A percentile compares a stretch with the other conserved stretches of the same genome.
These are phyloP conservation scores for Ballota nigra DNA, from an alignment of 257 asterid genomes.

Conservation along the genomic window DNA sequence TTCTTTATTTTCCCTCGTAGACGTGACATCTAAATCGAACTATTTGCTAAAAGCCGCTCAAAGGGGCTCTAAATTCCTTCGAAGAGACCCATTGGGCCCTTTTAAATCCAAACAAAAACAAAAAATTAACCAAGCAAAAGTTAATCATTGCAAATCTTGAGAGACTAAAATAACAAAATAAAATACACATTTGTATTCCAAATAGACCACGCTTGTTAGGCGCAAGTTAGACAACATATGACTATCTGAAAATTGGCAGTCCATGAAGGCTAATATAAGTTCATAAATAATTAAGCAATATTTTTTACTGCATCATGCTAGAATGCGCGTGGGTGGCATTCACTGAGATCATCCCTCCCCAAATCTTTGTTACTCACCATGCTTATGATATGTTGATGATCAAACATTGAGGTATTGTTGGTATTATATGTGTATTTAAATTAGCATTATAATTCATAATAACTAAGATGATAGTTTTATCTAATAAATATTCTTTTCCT, in stretches of 20 bases:
- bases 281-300: background rate
- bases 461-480: no score
- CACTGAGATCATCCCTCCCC: constrained; percentile 17
- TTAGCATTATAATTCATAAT: no score
- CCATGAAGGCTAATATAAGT: background rate
- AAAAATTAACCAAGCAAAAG: background rate
- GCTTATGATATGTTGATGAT: no score
- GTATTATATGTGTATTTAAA: no score
- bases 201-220: constrained; percentile 1
- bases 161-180: background rate
- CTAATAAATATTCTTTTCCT: no score
- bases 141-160: constrained; percentile 1
- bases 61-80: background rate
- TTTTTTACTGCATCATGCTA: constrained; percentile 6
- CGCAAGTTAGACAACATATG: constrained; percentile 21
- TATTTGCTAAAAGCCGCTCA: background rate
- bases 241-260: background rate
- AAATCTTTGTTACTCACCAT: background rate
- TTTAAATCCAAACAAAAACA: background rate
- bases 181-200: background rate
- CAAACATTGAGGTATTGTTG: background rate
- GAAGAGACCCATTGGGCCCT: background rate
- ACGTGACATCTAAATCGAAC: background rate
- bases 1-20: no score
- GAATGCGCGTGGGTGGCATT: constrained; percentile 27